phyloP scores from a whole-genome alignment of 2,329 filamentous ascomycete genomes.

The Botryotinia convoluta region DNA sequence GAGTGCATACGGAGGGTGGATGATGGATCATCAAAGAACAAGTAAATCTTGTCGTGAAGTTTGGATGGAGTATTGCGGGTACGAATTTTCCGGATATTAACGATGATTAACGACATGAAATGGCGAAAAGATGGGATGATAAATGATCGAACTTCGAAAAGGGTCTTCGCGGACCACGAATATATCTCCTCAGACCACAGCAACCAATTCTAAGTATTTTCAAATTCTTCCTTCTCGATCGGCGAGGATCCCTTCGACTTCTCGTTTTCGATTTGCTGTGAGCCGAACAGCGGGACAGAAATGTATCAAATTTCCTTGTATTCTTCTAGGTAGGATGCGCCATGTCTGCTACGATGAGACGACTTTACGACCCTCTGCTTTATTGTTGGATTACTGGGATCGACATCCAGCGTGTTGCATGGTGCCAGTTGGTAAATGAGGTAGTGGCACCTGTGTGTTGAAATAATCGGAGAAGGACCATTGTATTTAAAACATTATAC shows the following conservation, averaged over 20 bases:
- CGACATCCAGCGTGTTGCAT: neutral
- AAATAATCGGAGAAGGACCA: conserved; percentile 10
- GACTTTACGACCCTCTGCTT: conserved; percentile 26
- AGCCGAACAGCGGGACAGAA: conserved; percentile 10
- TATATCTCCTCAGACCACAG: conserved; percentile 42
- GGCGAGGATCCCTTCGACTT: neutral
- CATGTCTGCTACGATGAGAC: conserved; percentile 30
- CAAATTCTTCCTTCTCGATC: conserved; percentile 15
- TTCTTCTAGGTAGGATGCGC: conserved; percentile 23
- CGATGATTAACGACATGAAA: conserved; percentile 48
- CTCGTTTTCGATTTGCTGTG: conserved; percentile 11
- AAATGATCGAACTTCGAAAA: conserved; percentile 37
- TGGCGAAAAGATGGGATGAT: conserved; percentile 49
- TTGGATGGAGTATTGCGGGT: conserved; percentile 4
- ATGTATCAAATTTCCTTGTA: conserved; percentile 19
- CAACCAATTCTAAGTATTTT: conserved; percentile 24
- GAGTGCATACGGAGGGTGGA: conserved; percentile 30
- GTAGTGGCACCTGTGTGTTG: neutral
- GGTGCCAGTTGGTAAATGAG: conserved; percentile 13
- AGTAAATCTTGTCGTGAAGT: conserved; percentile 2
- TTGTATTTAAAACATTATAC: conserved; percentile 21
- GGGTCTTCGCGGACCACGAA: conserved; percentile 46
- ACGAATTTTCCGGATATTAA: conserved; percentile 20
- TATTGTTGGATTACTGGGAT: conserved; percentile 1
- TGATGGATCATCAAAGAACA: neutral